phyloP scores from a whole-genome alignment of 2,329 filamentous ascomycete genomes.

The Pseudogymnoascus sp. region DNA sequence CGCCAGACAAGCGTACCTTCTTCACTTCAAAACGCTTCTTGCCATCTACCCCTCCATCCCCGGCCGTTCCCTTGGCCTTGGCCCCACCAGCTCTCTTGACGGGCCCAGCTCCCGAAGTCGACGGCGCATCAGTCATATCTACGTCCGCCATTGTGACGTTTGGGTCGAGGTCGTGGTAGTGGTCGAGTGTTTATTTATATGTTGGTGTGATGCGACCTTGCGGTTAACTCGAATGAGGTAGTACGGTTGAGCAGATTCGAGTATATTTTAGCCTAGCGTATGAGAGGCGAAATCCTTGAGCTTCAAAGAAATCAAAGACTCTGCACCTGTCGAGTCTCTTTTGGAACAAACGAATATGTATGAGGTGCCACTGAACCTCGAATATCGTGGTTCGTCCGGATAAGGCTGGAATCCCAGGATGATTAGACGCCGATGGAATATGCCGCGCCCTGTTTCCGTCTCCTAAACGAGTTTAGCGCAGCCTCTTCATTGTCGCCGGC shows the following conservation, averaged over 20 bases:
- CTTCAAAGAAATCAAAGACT: not conserved
- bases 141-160: constrained; percentile 72
- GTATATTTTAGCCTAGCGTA: not conserved
- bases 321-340: not conserved
- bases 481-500: not conserved
- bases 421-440: constrained; percentile 5
- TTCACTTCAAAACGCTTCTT: constrained; percentile 99
- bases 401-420: constrained; percentile 6
- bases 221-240: not conserved
- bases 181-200: constrained; percentile 1
- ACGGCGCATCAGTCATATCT: constrained; percentile 84
- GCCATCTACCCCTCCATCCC: constrained; percentile 48
- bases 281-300: not conserved
- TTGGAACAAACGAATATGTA: not conserved
- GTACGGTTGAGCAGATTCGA: not conserved
- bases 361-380: not conserved
- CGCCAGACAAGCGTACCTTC: constrained; percentile 56
- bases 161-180: not conserved
- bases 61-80: constrained; percentile 36
- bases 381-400: constrained; percentile 1
- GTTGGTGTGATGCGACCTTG: not conserved
- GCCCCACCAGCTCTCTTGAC: constrained; percentile 44
- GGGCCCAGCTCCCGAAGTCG: constrained; percentile 38
- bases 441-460: not conserved
- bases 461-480: not conserved